Percentiles rank a stretch among this genome's conserved stretches.
These are phyloP conservation scores for Leucogyrophana mollusca DNA, from an alignment of 768 basidiomycete genomes.

Conservation along the genomic window DNA sequence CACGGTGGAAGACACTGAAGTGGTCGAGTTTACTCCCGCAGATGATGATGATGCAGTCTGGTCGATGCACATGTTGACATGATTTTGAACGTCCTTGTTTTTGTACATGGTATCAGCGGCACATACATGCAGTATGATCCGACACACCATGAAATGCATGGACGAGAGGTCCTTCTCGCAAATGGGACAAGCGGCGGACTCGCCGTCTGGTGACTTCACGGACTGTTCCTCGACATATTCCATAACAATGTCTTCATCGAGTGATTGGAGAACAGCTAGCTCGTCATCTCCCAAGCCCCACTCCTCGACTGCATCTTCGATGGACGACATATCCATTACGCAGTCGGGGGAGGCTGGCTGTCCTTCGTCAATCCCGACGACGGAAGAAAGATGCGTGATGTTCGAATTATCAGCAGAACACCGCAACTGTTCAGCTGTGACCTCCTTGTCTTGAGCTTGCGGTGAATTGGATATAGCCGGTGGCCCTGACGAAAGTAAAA, in stretches of 20 bases:
- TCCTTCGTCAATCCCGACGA: constrained; percentile 1
- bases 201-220: not conserved
- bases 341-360: not conserved
- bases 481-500: constrained; percentile 8
- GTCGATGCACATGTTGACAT: constrained; percentile 61
- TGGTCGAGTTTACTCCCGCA: not conserved
- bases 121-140: constrained; percentile 1
- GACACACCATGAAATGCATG: constrained; percentile 17
- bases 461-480: not conserved
- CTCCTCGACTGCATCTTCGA: constrained; percentile 39
- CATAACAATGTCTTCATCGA: constrained; percentile 25
- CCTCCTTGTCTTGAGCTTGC: too few species aligned
- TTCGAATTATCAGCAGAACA: too few species aligned
- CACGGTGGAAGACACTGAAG: too few species aligned
- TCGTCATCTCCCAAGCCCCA: constrained; percentile 82
- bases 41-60: constrained; percentile 12
- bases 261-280: constrained; percentile 32
- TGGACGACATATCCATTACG: not conserved
- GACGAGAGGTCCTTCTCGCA: constrained; percentile 17
- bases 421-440: too few species aligned
- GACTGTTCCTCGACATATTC: constrained; percentile 16
- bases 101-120: constrained; percentile 12
- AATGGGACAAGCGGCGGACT: constrained; percentile 21
- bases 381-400: too few species aligned
- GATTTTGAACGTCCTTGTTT: constrained; percentile 46